Percentiles rank a stretch among this genome's conserved stretches.
phyloP scores from a whole-genome alignment of 768 basidiomycete species.

The Amanita muscaria region DNA sequence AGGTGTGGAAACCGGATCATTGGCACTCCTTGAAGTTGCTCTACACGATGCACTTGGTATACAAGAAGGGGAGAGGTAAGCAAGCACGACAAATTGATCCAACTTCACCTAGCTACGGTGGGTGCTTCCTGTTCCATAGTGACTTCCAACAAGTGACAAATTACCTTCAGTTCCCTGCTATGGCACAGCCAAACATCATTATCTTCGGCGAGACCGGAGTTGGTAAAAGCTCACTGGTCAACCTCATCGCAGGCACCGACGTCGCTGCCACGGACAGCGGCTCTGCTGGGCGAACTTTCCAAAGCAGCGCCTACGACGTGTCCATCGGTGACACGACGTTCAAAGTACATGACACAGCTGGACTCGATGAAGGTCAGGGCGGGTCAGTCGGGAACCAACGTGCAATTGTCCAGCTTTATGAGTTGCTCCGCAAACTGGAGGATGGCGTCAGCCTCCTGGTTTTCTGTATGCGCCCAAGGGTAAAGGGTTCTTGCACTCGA shows the following conservation, averaged over 20 bases:
- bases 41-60: not conserved
- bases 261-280: constrained; percentile 23
- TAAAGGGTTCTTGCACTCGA: constrained; percentile 22
- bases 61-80: not conserved
- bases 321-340: constrained; percentile 16
- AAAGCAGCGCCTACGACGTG: constrained; percentile 17
- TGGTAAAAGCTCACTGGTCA: constrained; percentile 35
- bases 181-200: constrained; percentile 20
- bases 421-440: constrained; percentile 25
- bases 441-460: constrained; percentile 32
- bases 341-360: constrained; percentile 31
- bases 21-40: not conserved
- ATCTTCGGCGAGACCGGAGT: constrained; percentile 33
- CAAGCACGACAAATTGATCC: not conserved
- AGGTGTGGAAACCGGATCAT: not conserved
- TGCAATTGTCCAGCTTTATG: constrained; percentile 18
- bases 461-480: constrained; percentile 30
- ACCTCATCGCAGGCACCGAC: constrained; percentile 25
- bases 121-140: no score
- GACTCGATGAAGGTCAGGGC: constrained; percentile 27
- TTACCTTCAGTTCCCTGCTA: not conserved
- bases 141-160: not conserved
- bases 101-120: no score
- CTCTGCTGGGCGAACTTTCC: constrained; percentile 28
- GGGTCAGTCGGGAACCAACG: constrained; percentile 14